Base-by-base conservation (phyloP, 108 stramenopile species). In the Chaetoceros tenuissimus region DNA sequence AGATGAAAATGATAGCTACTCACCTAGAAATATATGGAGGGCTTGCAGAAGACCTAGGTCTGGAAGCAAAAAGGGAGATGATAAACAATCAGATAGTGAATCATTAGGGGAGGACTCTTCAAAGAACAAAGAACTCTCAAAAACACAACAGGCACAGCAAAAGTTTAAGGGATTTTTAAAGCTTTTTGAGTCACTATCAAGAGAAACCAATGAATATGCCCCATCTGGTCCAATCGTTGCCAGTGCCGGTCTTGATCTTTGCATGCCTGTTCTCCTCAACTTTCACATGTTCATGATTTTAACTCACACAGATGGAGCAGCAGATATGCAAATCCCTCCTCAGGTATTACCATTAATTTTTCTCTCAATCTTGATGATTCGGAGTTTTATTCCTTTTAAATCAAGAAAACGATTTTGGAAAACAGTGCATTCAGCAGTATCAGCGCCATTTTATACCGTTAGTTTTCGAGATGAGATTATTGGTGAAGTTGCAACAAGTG, bases 231-330 rank as follows among this genome's bases (percentile, higher is more conserved):
- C 91, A 20, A 69, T 73, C 2, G 91, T 92, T 2, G 63, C 84
- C 30, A 87, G 91, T 16, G 91, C 91, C 10, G 87, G 78, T 23
- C 44, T 92, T 49, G 91, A 92, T 61, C 50, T 92, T 51, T 77
- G 71, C 46, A 81, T 92, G 66, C 91, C 91, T 1, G 82, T 88
- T 20, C 63, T 92, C 31, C 87, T 92, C 73, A 87, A 92, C 57
- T 92, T 92, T 71, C 91, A 92, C 57, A 67, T 92, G 59, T 92
- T 86, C 63, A 79, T 84, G n/a, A 72, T 81, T 27, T 71, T 73
- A 18, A 81, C 71, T 54, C 75, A 81, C 51, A 68, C 79, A 24
- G 66, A 74, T 24, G 52, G 68, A 0, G 68, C 60, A 19, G 55
- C 68, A 26, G 63, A 78, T 56, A 60, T 68, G 2, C 71, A 82